Conservation (phyloP, 371 early-diverging fungal genomes). For the Apophysomyces ossiformis region DNA sequence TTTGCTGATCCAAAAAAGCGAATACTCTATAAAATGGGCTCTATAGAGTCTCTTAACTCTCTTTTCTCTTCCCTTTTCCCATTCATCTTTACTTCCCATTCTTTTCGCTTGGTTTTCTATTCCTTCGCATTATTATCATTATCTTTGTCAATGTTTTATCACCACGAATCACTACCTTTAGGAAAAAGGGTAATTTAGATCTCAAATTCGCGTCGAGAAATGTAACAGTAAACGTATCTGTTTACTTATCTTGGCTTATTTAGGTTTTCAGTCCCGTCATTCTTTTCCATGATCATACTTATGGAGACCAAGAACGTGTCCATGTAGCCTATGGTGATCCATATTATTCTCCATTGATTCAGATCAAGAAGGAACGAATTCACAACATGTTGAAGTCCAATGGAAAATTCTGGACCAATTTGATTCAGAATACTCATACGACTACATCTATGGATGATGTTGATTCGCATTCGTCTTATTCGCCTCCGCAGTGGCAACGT, state of each 20-base stretch:
- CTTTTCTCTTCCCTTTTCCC: neutral
- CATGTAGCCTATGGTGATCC: slow-evolving; percentile 23
- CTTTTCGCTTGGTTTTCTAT: neutral
- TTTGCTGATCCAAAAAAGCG: neutral
- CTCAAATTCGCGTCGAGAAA: neutral
- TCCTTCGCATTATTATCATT: slow-evolving; percentile 9
- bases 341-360: slow-evolving; percentile 25
- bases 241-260: neutral
- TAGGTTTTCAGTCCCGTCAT: slow-evolving; percentile 7
- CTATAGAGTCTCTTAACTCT: neutral
- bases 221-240: neutral
- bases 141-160: neutral
- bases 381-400: slow-evolving; percentile 26
- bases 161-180: neutral
- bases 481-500: slow-evolving; percentile 7
- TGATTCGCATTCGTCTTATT: slow-evolving; percentile 10
- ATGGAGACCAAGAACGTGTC: slow-evolving; percentile 2
- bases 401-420: slow-evolving; percentile 29
- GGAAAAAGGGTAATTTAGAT: slow-evolving; percentile 1
- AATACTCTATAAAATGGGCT: neutral
- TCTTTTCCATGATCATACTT: slow-evolving; percentile 5
- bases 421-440: slow-evolving; percentile 18
- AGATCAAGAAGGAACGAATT: slow-evolving; percentile 24
- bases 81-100: neutral
- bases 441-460: neutral